phyloP scores from a whole-genome alignment of 768 basidiomycete species.

The Pleurotus cornucopiae region DNA sequence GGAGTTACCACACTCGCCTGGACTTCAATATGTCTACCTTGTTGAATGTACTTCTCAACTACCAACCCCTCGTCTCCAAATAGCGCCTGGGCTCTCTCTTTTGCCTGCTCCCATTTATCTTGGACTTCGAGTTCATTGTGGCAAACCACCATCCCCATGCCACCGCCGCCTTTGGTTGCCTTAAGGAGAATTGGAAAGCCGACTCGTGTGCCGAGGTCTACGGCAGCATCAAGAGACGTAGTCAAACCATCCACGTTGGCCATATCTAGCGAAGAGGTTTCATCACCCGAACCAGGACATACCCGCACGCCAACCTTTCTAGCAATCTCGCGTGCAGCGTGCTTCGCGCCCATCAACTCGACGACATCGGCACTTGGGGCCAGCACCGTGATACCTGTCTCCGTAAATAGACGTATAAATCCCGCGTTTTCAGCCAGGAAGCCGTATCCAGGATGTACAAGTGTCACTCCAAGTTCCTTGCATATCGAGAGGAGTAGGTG shows the following conservation, averaged over 20 bases:
- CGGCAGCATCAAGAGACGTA: conserved; percentile 32
- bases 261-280: conserved; percentile 36
- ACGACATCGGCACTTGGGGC: conserved; percentile 52
- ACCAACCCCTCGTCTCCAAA: conserved; percentile 53
- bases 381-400: conserved; percentile 51
- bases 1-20: conserved; percentile 32
- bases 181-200: conserved; percentile 66
- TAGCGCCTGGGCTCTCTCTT: conserved; percentile 40
- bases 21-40: conserved; percentile 62
- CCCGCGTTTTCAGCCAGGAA: conserved; percentile 62
- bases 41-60: conserved; percentile 53
- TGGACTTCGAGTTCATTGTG: conserved; percentile 31
- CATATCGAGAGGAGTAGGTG: conserved; percentile 38
- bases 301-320: conserved; percentile 44
- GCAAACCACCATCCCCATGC: conserved; percentile 63
- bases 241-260: conserved; percentile 39
- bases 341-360: conserved; percentile 56
- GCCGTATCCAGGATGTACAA: conserved; percentile 62
- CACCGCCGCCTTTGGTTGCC: conserved; percentile 66
- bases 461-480: conserved; percentile 34
- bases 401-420: conserved; percentile 43
- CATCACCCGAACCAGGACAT: conserved; percentile 52
- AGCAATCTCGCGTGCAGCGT: conserved; percentile 47
- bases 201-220: conserved; percentile 32
- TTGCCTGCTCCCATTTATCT: conserved; percentile 29